phyloP scores from a whole-genome alignment of 495 filamentous ascomycete species.

The Penicillium goetzii region DNA sequence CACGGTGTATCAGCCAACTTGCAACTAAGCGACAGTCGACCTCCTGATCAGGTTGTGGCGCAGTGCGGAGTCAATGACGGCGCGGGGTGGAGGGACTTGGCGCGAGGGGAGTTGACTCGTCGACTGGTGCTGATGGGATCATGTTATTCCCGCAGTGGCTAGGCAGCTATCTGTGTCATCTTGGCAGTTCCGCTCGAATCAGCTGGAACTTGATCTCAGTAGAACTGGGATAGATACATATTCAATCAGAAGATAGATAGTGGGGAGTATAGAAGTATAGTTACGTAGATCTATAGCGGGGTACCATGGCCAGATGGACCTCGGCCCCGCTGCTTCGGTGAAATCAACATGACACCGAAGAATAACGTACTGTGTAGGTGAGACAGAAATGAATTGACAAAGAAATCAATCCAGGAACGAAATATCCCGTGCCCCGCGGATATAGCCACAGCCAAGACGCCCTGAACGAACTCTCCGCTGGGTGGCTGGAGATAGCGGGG shows the following conservation, averaged over 20 bases:
- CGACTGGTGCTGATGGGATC: neutral
- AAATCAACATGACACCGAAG: neutral
- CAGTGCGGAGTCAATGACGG: slow-evolving; percentile 1
- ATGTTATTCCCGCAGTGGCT: slow-evolving; percentile 2
- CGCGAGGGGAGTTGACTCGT: neutral
- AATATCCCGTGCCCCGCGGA: neutral
- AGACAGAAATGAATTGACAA: neutral
- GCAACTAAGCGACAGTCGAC: neutral
- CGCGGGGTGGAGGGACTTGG: slow-evolving; percentile 7
- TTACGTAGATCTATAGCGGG: neutral
- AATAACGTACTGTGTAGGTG: neutral
- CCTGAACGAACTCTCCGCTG: neutral
- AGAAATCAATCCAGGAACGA: neutral
- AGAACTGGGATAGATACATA: neutral
- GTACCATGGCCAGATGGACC: neutral
- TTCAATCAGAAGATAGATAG: neutral
- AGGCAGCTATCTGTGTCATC: neutral
- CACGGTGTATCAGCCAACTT: neutral
- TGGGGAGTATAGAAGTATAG: neutral
- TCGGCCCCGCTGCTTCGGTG: neutral
- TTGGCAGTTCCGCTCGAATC: slow-evolving; percentile 9
- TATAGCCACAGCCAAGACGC: slow-evolving; percentile 1
- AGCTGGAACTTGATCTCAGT: neutral
- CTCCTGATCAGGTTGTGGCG: neutral
- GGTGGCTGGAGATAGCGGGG: neutral